These are phyloP conservation scores for Fragaria iinumae DNA, from an alignment of 306 rosid species.

Conservation along the genomic window DNA sequence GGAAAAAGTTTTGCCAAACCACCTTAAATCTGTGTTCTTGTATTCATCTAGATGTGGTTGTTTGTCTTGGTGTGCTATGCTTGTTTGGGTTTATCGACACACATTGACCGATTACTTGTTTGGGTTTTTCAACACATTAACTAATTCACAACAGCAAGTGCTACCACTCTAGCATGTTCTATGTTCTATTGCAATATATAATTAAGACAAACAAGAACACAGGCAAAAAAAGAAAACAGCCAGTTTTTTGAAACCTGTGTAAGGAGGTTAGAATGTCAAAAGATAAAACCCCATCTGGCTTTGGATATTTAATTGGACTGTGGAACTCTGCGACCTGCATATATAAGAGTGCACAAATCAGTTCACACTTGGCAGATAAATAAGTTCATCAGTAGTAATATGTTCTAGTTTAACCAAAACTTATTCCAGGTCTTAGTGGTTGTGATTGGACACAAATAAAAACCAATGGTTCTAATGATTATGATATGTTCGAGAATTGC, in stretches of 20 bases:
- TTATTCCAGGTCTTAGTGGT: not conserved
- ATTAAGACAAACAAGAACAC: not conserved
- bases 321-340: constrained; percentile 60
- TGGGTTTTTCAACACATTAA: too few species aligned
- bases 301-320: constrained; percentile 78
- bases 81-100: too few species aligned
- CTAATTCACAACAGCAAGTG: not conserved
- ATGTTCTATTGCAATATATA: not conserved
- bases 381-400: not conserved
- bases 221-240: not conserved
- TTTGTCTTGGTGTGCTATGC: too few species aligned
- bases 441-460: not conserved
- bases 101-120: too few species aligned
- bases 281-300: constrained; percentile 79
- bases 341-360: constrained; percentile 8
- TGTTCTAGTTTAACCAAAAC: too few species aligned
- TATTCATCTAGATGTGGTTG: too few species aligned
- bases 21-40: too few species aligned
- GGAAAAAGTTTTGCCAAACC: too few species aligned
- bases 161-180: not conserved
- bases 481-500: not conserved
- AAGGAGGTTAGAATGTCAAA: constrained; percentile 87
- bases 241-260: constrained; percentile 64
- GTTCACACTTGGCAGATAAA: not conserved
- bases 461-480: not conserved